Evolutionary conservation across 352 stramenopile genomes (phyloP).

Genomic region (Blastocystis sp.): DNA sequence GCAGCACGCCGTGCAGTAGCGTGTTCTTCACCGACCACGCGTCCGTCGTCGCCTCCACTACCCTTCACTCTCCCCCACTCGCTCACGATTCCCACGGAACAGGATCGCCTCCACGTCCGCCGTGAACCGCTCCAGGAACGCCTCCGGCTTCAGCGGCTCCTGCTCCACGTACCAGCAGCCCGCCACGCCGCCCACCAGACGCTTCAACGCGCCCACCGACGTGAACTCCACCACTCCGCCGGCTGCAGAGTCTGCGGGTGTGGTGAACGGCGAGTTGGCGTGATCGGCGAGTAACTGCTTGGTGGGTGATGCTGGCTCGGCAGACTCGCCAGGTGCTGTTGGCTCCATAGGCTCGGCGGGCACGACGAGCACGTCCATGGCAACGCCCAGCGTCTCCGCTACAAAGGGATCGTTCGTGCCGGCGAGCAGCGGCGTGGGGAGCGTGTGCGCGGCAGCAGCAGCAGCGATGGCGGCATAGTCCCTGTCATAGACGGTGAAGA

Average conservation of each 20-base stretch:
- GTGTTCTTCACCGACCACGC: background rate
- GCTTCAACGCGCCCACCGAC: background rate
- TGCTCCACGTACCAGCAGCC: background rate
- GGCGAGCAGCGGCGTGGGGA: background rate
- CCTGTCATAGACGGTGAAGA: background rate
- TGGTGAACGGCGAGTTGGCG: too few relatives aligned
- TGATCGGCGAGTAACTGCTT: too few relatives aligned
- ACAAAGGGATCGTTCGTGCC: constrained; percentile 35
- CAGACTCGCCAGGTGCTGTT: too few relatives aligned
- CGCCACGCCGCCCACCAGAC: background rate
- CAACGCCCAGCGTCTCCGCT: background rate
- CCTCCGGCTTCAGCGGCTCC: background rate
- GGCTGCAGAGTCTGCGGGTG: too few relatives aligned
- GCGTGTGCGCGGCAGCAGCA: background rate
- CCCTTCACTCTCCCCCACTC: background rate
- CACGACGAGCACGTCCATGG: background rate
- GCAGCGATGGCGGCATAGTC: background rate
- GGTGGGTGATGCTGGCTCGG: too few relatives aligned
- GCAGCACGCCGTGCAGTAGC: background rate
- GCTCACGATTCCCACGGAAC: background rate
- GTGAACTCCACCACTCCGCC: background rate
- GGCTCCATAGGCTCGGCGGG: background rate
- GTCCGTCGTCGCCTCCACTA: background rate
- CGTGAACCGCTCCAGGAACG: background rate
- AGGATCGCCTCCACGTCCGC: background rate